Conservation (phyloP, 805 yeast species). For the Metschnikowia matae region DNA sequence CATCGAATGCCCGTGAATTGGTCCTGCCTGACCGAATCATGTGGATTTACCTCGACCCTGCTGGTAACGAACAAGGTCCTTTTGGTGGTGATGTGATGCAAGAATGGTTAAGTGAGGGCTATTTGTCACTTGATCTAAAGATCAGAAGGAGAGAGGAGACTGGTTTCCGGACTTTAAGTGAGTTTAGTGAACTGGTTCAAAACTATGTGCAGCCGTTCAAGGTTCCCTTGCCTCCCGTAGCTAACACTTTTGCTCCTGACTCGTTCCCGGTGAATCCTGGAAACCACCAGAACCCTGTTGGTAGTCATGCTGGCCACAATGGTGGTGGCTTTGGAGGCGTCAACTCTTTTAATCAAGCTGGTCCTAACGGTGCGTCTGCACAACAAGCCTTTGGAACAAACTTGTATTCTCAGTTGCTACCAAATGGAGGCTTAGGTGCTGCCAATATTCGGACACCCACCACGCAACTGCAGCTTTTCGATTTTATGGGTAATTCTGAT, state of each 20-base stretch:
- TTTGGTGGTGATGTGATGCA: conserved; percentile 73
- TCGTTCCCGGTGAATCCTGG: not conserved
- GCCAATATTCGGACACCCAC: conserved; percentile 24
- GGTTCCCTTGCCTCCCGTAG: conserved; percentile 46
- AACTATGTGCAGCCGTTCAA: conserved; percentile 58
- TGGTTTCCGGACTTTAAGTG: conserved; percentile 47
- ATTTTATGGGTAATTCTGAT: conserved; percentile 16
- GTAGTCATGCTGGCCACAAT: not conserved
- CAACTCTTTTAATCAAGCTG: conserved; percentile 4
- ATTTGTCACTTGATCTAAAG: conserved; percentile 50
- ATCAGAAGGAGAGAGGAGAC: conserved; percentile 58
- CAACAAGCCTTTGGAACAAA: conserved; percentile 14
- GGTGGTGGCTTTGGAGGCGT: not conserved
- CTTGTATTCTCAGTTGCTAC: conserved; percentile 29
- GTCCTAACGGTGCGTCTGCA: conserved; percentile 3
- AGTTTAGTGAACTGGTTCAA: conserved; percentile 46
- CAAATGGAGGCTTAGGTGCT: conserved; percentile 26
- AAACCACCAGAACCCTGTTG: not conserved
- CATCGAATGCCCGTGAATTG: conserved; percentile 8
- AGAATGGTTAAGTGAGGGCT: conserved; percentile 63
- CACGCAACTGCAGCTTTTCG: conserved; percentile 14
- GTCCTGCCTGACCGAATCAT: conserved; percentile 32
- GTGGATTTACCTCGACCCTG: conserved; percentile 74
- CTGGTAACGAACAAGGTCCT: conserved; percentile 76
- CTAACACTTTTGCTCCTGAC: conserved; percentile 2